Evolutionary conservation across 148 eudicot genomes (phyloP), one percentile per base, ranked within the genome.

Genomic region (Vaccinium macrocarpon): DNA sequence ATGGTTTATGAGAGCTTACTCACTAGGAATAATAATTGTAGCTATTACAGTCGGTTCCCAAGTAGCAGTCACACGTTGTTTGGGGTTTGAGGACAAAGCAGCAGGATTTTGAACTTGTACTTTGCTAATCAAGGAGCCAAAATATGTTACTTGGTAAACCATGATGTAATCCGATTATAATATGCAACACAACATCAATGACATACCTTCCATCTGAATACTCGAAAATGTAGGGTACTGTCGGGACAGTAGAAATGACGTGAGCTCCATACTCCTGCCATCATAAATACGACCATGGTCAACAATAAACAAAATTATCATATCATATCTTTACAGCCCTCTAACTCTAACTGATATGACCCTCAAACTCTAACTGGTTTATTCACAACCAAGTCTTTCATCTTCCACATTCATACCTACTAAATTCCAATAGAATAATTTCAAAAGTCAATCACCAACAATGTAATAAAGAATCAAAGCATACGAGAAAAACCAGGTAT

Each of bases 21-120:
- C 99, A 94, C 98, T 94, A 91, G 99, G 99, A 84, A 93, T 92
- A 78, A 96, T 93, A 79, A 96, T 90, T 75, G 99, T 94, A 27
- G 99, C 95, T 48, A 91, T 18, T 81, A 96, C 99, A 51, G 99
- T 96, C 61, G 99, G 99, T 82, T 96, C 99, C 98, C 97, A 94
- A 80, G 94, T 92, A 55, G 91, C 85, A 61, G 92, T 93, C 85
- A 92, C 89, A 59, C 93, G 91, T 64, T 76, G 83, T 87, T 94
- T 96, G 77, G 99, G 94, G 85, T 93, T 87, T 61, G 98, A 94
- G 78, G 95, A 93, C 89, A 96, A 82, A 66, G 92, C 88, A 73
- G 98, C 99, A 76, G 99, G 99, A 92, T 96, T 96, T 84, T 95
- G 98, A 85, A 96, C 93, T 86, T 92, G 90, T 74, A 90, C 82